Percentiles rank a stretch among this genome's conserved stretches.
Conservation (phyloP, 345 rosid genomes). For the Gossypium sturtianum region DNA sequence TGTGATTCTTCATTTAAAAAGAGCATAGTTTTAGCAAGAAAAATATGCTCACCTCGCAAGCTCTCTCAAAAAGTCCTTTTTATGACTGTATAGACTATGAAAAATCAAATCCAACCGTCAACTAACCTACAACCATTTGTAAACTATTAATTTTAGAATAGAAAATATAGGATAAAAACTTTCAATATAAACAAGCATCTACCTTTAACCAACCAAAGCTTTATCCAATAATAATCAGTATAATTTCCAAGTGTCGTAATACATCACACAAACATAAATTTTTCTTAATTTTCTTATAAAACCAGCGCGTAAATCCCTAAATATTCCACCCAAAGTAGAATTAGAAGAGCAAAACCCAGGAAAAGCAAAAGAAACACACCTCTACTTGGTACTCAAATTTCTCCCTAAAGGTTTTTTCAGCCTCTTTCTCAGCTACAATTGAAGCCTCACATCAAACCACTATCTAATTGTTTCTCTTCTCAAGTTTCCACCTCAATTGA, state of each 20-base stretch:
- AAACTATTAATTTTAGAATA: background rate
- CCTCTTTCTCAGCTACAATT: too few species aligned
- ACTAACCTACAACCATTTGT: conserved; percentile 51
- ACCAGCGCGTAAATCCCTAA: too few species aligned
- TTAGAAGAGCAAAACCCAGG: too few species aligned
- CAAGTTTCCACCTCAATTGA: too few species aligned
- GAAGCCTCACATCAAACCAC: too few species aligned
- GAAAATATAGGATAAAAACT: background rate
- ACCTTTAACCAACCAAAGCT: background rate
- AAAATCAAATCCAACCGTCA: conserved; percentile 72
- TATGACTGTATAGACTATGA: conserved; percentile 74
- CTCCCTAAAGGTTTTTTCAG: too few species aligned
- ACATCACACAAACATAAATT: background rate
- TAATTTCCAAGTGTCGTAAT: background rate
- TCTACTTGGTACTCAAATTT: too few species aligned
- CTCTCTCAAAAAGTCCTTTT: conserved; percentile 79
- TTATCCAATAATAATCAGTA: background rate
- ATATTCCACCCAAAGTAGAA: too few species aligned
- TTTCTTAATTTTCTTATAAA: background rate
- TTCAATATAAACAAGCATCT: background rate
- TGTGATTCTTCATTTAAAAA: too few species aligned
- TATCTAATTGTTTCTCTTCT: too few species aligned
- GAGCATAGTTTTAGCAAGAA: too few species aligned
- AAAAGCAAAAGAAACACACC: too few species aligned
- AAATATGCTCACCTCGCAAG: conserved; percentile 68